Evolutionary conservation across 139 green algal genomes (phyloP), one percentile per base, ranked within the genome.

Genomic region (Astrephomene gubernaculifera): DNA sequence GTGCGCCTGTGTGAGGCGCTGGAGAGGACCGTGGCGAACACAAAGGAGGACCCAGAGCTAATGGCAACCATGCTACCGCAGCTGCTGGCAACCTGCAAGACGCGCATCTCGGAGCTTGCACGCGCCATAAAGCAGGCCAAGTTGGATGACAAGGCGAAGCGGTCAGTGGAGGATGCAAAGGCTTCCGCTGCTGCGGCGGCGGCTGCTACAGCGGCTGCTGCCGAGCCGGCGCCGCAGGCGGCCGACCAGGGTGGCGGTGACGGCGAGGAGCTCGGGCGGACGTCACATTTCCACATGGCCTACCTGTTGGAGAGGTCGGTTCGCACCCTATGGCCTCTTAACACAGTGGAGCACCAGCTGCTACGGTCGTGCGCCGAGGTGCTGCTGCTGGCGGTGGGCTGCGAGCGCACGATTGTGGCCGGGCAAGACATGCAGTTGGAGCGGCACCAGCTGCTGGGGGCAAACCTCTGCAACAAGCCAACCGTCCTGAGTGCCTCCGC

Each of bases 371-470:
- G 22, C 4, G 76, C 76, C 14, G 60, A 61, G 60, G 29, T 36
- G 39, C 61, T 83, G 60, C 41, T 83, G 60, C 41, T 83, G 61
- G 60, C 60, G 27, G 76, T 53, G 4, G 54, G 9, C 19, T 57
- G 29, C 31, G n/a, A n/a, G n/a, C n/a, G n/a, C n/a, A n/a, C 57
- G 60, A 4, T 7, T 22, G 5, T 57, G 36, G n/a, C 22, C 14
- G 33, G n/a, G 72, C 5, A 43, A 60, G 60, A 61, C 14, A 41
- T 83, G 60, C 10, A 3, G 39, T 38, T 83, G 76, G 6, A 7
- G 57, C 38, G 9, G 29, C 22, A 83, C 57, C 24, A 83, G 57
- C 33, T 64, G 60, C 17, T 63, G 10, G 61, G 57, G 5, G 60
- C 60, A 17, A 43, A 29, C 39, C 60, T 83, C 17, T 45, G 41